Percentiles rank a stretch among this genome's conserved stretches.
Evolutionary conservation across 768 basidiomycete genomes (phyloP).

Genomic region (Lactarius trivialis): DNA sequence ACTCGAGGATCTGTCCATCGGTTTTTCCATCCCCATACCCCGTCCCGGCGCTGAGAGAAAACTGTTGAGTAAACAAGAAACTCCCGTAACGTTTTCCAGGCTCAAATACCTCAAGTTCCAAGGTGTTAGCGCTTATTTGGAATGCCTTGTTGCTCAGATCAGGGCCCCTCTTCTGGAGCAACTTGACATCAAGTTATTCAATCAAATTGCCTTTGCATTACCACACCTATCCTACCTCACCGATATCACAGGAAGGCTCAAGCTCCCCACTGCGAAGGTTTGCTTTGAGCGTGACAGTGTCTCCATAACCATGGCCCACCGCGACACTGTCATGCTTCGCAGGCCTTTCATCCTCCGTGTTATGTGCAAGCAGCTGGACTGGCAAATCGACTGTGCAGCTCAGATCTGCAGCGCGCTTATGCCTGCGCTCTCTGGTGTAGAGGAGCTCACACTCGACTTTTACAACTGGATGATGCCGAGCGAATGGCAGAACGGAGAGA

Average conservation of each 20-base stretch:
- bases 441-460: not conserved
- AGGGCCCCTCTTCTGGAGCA: too few species aligned
- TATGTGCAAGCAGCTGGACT: not conserved
- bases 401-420: not conserved
- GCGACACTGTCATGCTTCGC: rapidly evolving
- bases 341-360: not conserved
- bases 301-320: not conserved
- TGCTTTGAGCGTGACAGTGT: not conserved
- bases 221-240: too few species aligned
- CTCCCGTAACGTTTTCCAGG: not conserved
- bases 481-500: not conserved
- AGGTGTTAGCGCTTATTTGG: not conserved
- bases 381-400: not conserved
- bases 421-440: not conserved
- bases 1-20: not conserved
- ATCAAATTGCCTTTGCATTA: too few species aligned
- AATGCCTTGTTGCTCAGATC: not conserved
- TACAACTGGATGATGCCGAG: not conserved
- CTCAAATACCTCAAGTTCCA: not conserved
- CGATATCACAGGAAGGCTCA: not conserved
- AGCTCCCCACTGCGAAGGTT: not conserved
- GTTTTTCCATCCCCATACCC: not conserved
- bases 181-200: too few species aligned
- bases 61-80: not conserved
- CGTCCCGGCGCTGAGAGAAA: not conserved